Percentiles rank a stretch among this genome's conserved stretches.
phyloP scores from a whole-genome alignment of 345 rosid species.

The Erucastrum elatum region DNA sequence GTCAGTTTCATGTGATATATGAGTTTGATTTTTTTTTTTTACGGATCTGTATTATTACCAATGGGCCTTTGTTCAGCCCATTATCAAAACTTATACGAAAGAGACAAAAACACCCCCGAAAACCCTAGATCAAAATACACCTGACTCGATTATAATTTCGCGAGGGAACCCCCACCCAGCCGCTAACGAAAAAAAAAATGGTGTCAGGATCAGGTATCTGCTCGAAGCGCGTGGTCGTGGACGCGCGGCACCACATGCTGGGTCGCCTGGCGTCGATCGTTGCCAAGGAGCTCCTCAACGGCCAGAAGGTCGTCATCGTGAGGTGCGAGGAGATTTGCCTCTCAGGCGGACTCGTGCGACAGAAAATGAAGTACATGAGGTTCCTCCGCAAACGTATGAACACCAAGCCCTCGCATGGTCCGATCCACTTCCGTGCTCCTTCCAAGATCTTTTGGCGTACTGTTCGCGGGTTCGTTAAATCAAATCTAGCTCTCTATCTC shows the following conservation, averaged over 20 bases:
- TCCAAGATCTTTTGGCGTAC: constrained; percentile 87
- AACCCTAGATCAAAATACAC: constrained; percentile 7
- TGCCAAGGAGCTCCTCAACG: constrained; percentile 79
- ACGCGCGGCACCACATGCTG: constrained; percentile 80
- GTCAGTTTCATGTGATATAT: neutral
- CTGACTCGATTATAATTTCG: neutral
- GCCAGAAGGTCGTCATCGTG: constrained; percentile 74
- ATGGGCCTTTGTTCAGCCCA: constrained; percentile 17
- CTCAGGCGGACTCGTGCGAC: constrained; percentile 76
- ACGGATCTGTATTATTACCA: neutral
- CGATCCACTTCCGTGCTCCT: constrained; percentile 73
- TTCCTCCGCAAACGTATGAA: constrained; percentile 86
- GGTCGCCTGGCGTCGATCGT: constrained; percentile 66
- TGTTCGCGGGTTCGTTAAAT: constrained; percentile 55
- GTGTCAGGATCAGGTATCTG: constrained; percentile 78
- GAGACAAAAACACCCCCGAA: neutral
- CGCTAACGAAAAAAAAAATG: constrained; percentile 40
- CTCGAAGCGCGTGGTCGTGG: constrained; percentile 67
- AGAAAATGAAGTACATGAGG: constrained; percentile 86
- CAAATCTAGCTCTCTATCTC: neutral
- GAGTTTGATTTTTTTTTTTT: neutral
- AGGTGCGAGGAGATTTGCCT: constrained; percentile 80
- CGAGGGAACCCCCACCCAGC: neutral
- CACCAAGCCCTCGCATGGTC: constrained; percentile 89
- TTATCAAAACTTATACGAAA: neutral